phyloP scores from a whole-genome alignment of 2,329 filamentous ascomycete genomes.

The Aspergillus sp. region DNA sequence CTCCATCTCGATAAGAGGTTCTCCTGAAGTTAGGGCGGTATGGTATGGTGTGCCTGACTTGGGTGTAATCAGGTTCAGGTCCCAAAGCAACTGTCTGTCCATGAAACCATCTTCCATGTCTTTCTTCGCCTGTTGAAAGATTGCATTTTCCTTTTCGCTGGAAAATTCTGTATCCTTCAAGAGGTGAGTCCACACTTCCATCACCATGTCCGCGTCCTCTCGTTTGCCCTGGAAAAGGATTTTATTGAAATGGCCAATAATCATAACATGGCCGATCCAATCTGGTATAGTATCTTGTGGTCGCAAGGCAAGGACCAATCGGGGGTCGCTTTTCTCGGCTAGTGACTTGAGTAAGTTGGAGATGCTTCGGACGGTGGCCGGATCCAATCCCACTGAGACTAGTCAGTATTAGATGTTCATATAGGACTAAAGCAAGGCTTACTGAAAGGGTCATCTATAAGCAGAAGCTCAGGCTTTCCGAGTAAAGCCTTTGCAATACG shows the following conservation, averaged over 20 bases:
- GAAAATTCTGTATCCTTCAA: not conserved
- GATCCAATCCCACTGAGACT: constrained; percentile 75
- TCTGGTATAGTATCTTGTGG: constrained; percentile 83
- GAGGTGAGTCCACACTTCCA: constrained; percentile 25
- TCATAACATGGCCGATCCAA: constrained; percentile 83
- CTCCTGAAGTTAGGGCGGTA: constrained; percentile 42
- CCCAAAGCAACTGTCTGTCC: constrained; percentile 19
- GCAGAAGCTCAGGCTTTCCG: constrained; percentile 69
- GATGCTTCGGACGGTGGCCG: constrained; percentile 68
- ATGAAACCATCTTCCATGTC: constrained; percentile 16
- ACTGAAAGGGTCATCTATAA: constrained; percentile 90
- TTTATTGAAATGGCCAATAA: constrained; percentile 63
- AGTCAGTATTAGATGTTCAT: constrained; percentile 8
- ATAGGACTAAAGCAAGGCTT: constrained; percentile 18
- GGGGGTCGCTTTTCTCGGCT: constrained; percentile 61
- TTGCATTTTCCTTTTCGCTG: not conserved
- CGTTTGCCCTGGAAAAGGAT: constrained; percentile 64
- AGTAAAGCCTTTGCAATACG: constrained; percentile 84
- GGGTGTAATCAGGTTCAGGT: constrained; percentile 15
- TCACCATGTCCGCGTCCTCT: constrained; percentile 50
- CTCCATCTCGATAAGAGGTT: constrained; percentile 79
- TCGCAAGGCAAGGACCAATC: constrained; percentile 70
- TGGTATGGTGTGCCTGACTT: constrained; percentile 9
- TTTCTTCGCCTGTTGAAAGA: constrained; percentile 8
- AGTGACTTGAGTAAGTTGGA: constrained; percentile 66